Percentiles rank a stretch among this genome's conserved stretches.
phyloP scores from a whole-genome alignment of 163 green algal species.

The Prototheca stagnorum region DNA sequence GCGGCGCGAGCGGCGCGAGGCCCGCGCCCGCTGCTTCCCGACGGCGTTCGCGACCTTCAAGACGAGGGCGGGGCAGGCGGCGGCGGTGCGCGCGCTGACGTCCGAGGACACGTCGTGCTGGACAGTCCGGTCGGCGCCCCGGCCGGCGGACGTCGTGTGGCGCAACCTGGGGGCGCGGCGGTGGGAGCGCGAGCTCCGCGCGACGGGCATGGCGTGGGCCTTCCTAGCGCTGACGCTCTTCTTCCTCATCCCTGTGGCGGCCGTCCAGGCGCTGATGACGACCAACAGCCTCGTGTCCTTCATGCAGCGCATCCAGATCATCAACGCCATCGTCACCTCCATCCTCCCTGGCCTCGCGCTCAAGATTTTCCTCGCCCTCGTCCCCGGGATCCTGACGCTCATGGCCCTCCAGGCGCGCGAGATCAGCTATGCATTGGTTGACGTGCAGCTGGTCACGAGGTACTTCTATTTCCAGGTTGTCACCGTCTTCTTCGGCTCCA shows the following conservation, averaged over 20 bases:
- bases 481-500: conserved; percentile 46
- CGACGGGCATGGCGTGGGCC: conserved; percentile 2
- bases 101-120: conserved; percentile 15
- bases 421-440: conserved; percentile 5
- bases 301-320: conserved; percentile 15
- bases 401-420: conserved; percentile 14
- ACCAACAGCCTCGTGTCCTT: conserved; percentile 15
- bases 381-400: conserved; percentile 13
- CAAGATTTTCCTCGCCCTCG: conserved; percentile 39
- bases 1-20: conserved; percentile 8
- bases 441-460: conserved; percentile 17
- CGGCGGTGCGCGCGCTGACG: conserved; percentile 5
- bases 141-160: conserved; percentile 15
- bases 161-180: conserved; percentile 12
- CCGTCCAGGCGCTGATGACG: conserved; percentile 31
- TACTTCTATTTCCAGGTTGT: conserved; percentile 67
- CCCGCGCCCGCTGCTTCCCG: conserved; percentile 3
- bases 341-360: conserved; percentile 51
- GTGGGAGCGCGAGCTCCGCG: conserved; percentile 7
- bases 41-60: conserved; percentile 37
- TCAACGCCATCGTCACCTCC: conserved; percentile 18
- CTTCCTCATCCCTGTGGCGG: conserved; percentile 34
- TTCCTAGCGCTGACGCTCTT: conserved; percentile 27
- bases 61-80: conserved; percentile 7
- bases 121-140: conserved; percentile 9